These are phyloP conservation scores for Rhododendron molle DNA, from an alignment of 148 eudicot species.

Conservation along the genomic window DNA sequence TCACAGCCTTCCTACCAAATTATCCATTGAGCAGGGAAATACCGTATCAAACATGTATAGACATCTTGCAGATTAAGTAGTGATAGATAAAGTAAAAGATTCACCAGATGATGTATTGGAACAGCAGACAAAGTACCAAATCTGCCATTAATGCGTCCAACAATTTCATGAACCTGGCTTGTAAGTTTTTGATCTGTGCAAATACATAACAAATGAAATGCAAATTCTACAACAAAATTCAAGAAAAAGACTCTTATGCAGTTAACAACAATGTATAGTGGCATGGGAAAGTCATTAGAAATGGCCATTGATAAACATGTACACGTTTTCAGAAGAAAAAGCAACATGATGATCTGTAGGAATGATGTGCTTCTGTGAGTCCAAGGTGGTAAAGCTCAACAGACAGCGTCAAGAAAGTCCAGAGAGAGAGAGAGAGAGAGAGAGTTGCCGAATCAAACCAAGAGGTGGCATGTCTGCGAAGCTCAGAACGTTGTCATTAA, in stretches of 20 bases:
- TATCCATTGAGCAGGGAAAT: background rate
- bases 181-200: constrained; percentile 84
- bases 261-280: background rate
- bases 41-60: background rate
- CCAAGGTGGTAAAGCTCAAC: background rate
- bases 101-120: constrained; percentile 91
- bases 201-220: background rate
- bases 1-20: background rate
- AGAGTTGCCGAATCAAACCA: background rate
- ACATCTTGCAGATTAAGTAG: background rate
- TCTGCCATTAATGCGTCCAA: constrained; percentile 91
- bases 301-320: background rate
- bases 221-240: background rate
- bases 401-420: background rate
- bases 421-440: background rate
- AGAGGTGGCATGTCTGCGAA: background rate
- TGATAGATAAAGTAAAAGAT: constrained; percentile 16
- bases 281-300: background rate
- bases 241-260: background rate
- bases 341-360: background rate
- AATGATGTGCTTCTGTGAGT: background rate
- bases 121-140: constrained; percentile 78
- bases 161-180: constrained; percentile 93
- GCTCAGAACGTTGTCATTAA: background rate
- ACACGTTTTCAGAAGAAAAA: background rate